These are phyloP conservation scores for Rhododendron mucronatum DNA, from an alignment of 148 eudicot species.

Conservation along the genomic window DNA sequence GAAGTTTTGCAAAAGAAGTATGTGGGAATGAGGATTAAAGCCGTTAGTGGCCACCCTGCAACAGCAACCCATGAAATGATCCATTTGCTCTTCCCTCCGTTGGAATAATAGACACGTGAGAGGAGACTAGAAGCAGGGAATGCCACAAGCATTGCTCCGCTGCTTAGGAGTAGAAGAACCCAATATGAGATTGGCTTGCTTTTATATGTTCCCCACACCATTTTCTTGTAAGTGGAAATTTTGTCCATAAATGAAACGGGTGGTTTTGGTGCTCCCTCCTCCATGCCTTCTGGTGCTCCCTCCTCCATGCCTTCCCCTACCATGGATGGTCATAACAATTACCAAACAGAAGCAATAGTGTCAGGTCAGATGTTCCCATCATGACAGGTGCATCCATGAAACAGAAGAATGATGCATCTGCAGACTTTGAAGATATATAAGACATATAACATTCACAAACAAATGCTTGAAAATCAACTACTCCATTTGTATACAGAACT, in stretches of 20 bases:
- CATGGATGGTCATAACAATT: not conserved
- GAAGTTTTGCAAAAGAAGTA: conserved; percentile 36
- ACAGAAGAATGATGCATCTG: too few relatives aligned
- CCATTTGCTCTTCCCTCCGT: conserved; percentile 83
- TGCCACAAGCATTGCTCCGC: conserved; percentile 59
- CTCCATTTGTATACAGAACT: not conserved
- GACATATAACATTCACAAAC: too few relatives aligned
- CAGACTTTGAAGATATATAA: too few relatives aligned
- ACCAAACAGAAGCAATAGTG: not conserved
- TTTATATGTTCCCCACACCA: conserved; percentile 31
- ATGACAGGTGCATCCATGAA: too few relatives aligned
- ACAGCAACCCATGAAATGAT: conserved; percentile 77
- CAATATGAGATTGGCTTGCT: conserved; percentile 64
- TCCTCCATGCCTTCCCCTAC: conserved; percentile 23
- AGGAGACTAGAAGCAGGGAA: conserved; percentile 81
- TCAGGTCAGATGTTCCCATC: not conserved
- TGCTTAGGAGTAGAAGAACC: conserved; percentile 55
- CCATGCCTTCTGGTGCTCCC: conserved; percentile 22
- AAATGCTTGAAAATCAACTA: not conserved
- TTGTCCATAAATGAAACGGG: conserved; percentile 21
- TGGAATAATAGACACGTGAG: conserved; percentile 59
- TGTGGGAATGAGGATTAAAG: conserved; percentile 40
- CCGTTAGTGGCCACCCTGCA: conserved; percentile 77
- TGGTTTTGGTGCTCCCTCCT: conserved; percentile 20
- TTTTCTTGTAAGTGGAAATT: conserved; percentile 19